Evolutionary conservation across 2,329 filamentous ascomycete genomes (phyloP), one percentile per base, ranked within the genome.

Genomic region (Trichoderma endophyticum): DNA sequence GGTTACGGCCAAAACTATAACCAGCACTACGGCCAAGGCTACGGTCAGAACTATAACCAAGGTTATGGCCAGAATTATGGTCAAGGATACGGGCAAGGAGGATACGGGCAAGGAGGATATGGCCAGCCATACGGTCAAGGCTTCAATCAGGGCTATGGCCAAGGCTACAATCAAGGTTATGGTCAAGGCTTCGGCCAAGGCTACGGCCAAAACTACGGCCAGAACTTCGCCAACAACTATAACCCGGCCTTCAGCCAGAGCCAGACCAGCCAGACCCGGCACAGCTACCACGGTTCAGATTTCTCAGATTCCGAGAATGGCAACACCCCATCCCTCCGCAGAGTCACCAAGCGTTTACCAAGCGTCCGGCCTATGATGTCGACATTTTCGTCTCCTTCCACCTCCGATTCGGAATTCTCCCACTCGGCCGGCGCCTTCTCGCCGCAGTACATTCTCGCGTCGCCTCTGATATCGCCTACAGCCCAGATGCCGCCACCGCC

Each of bases 301-400:
- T 8, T 71, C 12, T 71, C 68, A 18, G 68, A 71, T 14, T 71
- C 68, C 28, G 68, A 64, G 30, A 64, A 64, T 4, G 63, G 59
- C 60, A 64, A 1, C 1, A 64, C 60, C 3, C 66, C 71, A 26
- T 72, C 71, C 30, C 62, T 72, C 2, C 71, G 71, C 18, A 70
- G 71, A 39, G 71, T 72, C 30, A 72, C 71, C 36, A 70, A 70
- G 28, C 71, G 66, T 12, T 43, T 72, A 14, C 66, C 71, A 3
- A 39, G 51, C 36, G 28, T 43, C 30, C 39, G 67, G 8, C 65
- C 61, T 7, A 28, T 70, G 21, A 32, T 61, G 28, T 39, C 61
- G 2, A 48, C 48, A 28, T 72, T 69, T 56, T 66, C 67, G 24
- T 70, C 66, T 18, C 71, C 71, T 6, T 39, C 71, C 11, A 65